These are phyloP conservation scores for Hypoxylon rickii DNA, from an alignment of 495 filamentous ascomycete species.

Conservation along the genomic window DNA sequence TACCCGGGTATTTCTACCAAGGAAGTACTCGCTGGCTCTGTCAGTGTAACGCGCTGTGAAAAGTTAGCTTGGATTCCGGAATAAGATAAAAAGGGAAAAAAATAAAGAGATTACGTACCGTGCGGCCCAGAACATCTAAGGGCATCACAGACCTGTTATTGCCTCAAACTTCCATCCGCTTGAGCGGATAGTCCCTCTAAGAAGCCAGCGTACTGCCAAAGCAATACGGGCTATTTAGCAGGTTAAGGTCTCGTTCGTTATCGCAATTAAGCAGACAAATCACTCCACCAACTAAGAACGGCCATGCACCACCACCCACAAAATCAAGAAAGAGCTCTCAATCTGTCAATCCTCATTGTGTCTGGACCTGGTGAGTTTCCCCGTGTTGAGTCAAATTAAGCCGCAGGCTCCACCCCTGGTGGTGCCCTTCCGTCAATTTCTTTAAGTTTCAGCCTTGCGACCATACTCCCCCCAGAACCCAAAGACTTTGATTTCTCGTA, in stretches of 20 bases:
- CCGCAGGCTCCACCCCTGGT: not conserved
- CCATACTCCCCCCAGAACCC: not conserved
- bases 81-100: no score
- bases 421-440: not conserved
- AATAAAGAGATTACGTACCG: no score
- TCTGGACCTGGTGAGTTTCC: not conserved
- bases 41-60: not conserved
- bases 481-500: not conserved
- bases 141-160: not conserved
- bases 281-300: not conserved
- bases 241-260: not conserved
- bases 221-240: not conserved
- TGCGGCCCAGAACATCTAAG: not conserved
- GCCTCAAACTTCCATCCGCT: not conserved
- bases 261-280: not conserved
- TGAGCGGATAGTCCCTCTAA: not conserved
- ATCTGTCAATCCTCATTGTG: not conserved
- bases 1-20: not conserved
- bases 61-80: no score
- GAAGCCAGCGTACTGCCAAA: not conserved
- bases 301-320: not conserved
- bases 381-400: not conserved
- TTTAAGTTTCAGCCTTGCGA: not conserved
- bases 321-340: not conserved
- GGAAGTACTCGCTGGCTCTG: not conserved